phyloP scores from a whole-genome alignment of 306 rosid species.

The Castanea crenata region DNA sequence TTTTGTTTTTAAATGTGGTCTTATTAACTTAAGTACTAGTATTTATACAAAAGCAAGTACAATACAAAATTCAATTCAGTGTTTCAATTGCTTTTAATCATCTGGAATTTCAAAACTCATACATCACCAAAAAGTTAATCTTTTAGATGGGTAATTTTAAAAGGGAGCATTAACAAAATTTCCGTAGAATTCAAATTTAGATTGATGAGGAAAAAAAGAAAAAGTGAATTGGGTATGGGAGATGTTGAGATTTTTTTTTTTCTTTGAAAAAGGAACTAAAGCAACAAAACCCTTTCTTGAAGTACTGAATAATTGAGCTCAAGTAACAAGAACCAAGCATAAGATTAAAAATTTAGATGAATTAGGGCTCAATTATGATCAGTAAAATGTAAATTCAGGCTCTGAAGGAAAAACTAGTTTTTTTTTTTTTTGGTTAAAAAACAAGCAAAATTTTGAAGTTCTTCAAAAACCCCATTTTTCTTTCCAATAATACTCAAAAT shows the following conservation, averaged over 20 bases:
- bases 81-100: slow-evolving; percentile 64
- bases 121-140: neutral
- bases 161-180: neutral
- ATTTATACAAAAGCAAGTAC: neutral
- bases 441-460: neutral
- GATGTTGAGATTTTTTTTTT: too few relatives aligned
- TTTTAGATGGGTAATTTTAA: neutral
- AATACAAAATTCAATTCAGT: slow-evolving; percentile 5
- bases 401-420: neutral
- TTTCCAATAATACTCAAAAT: neutral
- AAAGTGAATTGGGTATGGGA: neutral
- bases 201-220: neutral
- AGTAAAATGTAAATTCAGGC: neutral
- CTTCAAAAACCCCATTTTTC: neutral
- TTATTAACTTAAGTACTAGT: neutral
- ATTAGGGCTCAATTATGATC: neutral
- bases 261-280: too few relatives aligned
- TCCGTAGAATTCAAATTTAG: neutral
- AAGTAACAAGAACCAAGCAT: neutral
- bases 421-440: neutral
- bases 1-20: neutral
- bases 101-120: slow-evolving; percentile 32
- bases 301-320: neutral
- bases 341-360: neutral
- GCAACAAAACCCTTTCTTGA: neutral